These are phyloP conservation scores for Durusdinium trenchii DNA, from an alignment of 73 alveolate genomes.

Conservation along the genomic window DNA sequence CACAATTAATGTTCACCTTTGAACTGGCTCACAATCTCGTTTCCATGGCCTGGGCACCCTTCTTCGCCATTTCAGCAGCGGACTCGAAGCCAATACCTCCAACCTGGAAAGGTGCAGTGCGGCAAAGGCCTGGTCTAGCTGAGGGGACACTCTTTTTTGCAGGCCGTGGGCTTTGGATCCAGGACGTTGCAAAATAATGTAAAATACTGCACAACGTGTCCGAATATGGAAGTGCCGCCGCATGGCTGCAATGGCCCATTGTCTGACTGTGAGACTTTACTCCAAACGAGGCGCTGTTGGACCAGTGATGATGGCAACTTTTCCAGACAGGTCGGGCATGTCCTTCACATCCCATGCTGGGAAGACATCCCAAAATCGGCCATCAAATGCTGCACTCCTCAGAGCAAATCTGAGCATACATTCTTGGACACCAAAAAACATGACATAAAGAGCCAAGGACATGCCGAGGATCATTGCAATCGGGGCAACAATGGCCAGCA, in stretches of 20 bases:
- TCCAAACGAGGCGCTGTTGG: slow-evolving; percentile 41
- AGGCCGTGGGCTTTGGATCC: too few relatives aligned
- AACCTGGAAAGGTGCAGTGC: background rate
- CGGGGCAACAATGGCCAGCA: slow-evolving; percentile 66
- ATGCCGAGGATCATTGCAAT: slow-evolving; percentile 42
- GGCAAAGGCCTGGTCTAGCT: too few relatives aligned
- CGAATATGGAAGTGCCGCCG: background rate
- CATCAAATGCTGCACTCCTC: slow-evolving; percentile 74
- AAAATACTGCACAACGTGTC: background rate
- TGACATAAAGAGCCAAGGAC: background rate
- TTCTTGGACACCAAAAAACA: background rate
- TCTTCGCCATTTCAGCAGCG: slow-evolving; percentile 70
- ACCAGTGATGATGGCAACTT: slow-evolving; percentile 78
- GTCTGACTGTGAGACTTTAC: too few relatives aligned
- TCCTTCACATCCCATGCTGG: slow-evolving; percentile 53
- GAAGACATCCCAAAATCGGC: slow-evolving; percentile 67
- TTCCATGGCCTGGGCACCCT: slow-evolving; percentile 64
- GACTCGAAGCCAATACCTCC: slow-evolving; percentile 89
- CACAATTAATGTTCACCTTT: too few relatives aligned
- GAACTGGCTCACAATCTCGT: too few relatives aligned
- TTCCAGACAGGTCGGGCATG: slow-evolving; percentile 76
- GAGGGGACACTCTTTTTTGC: too few relatives aligned
- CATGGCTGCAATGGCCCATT: background rate
- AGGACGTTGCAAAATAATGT: too few relatives aligned
- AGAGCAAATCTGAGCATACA: background rate